Evolutionary conservation across 2,329 filamentous ascomycete species (phyloP).

Genomic region (Calonectria hongkongensis): DNA sequence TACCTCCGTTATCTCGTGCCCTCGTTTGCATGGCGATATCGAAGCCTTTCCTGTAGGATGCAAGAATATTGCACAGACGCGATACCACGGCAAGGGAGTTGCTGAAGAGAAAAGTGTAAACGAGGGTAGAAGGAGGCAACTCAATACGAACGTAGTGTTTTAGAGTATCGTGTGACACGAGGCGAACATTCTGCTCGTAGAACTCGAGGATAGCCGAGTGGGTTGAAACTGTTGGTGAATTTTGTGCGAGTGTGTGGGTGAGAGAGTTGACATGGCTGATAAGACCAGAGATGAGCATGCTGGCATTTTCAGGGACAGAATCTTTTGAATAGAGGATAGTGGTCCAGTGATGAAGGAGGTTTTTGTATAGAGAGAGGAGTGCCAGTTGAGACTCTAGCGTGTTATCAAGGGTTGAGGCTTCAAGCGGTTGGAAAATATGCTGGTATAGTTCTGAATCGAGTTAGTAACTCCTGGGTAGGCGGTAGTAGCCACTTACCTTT

Average conservation of each 20-base stretch:
- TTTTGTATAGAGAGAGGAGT: conserved; percentile 81
- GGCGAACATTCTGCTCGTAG: conserved; percentile 76
- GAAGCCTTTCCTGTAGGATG: conserved; percentile 83
- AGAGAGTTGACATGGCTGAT: conserved; percentile 73
- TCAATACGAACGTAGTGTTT: conserved; percentile 77
- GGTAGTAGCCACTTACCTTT: conserved; percentile 64
- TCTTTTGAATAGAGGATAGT: conserved; percentile 65
- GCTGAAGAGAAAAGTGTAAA: conserved; percentile 83
- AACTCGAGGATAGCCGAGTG: conserved; percentile 80
- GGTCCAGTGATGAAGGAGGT: conserved; percentile 78
- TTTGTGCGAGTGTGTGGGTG: conserved; percentile 76
- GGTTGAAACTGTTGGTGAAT: conserved; percentile 63
- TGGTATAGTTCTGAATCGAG: conserved; percentile 67
- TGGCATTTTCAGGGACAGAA: conserved; percentile 59
- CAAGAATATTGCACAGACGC: conserved; percentile 81
- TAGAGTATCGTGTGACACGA: conserved; percentile 71
- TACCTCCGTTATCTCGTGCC: conserved; percentile 53
- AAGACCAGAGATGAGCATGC: conserved; percentile 64
- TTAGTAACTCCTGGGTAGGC: conserved; percentile 46
- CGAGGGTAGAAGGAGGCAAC: conserved; percentile 79
- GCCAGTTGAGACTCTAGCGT: conserved; percentile 71
- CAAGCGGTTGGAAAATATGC: conserved; percentile 70
- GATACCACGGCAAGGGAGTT: conserved; percentile 78
- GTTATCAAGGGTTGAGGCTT: conserved; percentile 70
- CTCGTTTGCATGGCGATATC: conserved; percentile 75